Evolutionary conservation across 2,329 filamentous ascomycete genomes (phyloP).

Genomic region (Plenodomus lindquistii): DNA sequence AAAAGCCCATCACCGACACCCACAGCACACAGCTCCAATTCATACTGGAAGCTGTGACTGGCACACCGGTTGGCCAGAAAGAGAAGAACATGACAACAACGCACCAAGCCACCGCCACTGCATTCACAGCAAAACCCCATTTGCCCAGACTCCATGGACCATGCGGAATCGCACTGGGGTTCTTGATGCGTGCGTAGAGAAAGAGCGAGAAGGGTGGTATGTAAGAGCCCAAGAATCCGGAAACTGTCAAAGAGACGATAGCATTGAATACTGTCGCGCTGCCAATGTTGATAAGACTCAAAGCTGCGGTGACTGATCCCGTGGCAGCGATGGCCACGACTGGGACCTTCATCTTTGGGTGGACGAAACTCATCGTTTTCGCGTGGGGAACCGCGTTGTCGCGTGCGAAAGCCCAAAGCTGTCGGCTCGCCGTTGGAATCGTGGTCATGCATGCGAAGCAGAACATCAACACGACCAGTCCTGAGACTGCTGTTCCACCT

Average conservation of each 20-base stretch:
- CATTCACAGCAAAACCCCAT: conserved; percentile 15
- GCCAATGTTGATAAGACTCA: conserved; percentile 24
- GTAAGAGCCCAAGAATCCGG: conserved; percentile 24
- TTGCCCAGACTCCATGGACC: conserved; percentile 16
- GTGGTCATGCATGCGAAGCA: conserved; percentile 28
- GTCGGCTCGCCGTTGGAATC: conserved; percentile 28
- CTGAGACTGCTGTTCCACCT: no score
- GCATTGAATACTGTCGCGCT: conserved; percentile 23
- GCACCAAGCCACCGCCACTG: conserved; percentile 16
- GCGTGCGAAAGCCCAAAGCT: conserved; percentile 29
- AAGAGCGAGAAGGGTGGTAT: conserved; percentile 17
- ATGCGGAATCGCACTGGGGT: conserved; percentile 3
- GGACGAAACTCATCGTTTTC: conserved; percentile 12
- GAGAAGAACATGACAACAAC: conserved; percentile 24
- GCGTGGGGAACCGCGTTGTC: conserved; percentile 41
- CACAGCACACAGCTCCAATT: conserved; percentile 9
- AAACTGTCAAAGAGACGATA: conserved; percentile 20
- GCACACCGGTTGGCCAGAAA: conserved; percentile 22
- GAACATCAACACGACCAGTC: not conserved
- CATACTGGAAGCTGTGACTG: conserved; percentile 21
- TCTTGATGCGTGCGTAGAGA: conserved; percentile 11
- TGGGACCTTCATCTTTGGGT: conserved; percentile 21
- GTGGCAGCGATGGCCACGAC: conserved; percentile 16
- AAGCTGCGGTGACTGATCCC: conserved; percentile 4
- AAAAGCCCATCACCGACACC: no score